Evolutionary conservation across 2,329 filamentous ascomycete genomes (phyloP).

Genomic region (Colletotrichum liriopes): DNA sequence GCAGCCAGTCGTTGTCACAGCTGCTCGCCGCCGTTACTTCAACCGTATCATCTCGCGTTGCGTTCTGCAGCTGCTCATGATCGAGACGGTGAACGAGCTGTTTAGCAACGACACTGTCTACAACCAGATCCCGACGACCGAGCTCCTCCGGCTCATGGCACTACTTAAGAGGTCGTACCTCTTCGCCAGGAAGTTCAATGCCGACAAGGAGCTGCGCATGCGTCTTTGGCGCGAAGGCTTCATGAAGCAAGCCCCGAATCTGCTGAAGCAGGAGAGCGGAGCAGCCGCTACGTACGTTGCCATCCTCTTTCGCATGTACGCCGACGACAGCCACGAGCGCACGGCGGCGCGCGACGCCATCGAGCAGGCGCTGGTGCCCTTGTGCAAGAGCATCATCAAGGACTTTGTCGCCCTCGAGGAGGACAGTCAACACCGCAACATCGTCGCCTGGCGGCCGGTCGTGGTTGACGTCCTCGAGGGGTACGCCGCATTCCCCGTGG

Average conservation of each 20-base stretch:
- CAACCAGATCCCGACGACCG: constrained; percentile 88
- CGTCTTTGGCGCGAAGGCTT: constrained; percentile 97
- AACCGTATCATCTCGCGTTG: constrained; percentile 99
- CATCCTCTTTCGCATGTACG: constrained; percentile 98
- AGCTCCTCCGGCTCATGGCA: constrained; percentile 92
- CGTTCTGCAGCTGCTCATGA: constrained; percentile 97
- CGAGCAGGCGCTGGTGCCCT: constrained; percentile 90
- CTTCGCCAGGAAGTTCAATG: constrained; percentile 98
- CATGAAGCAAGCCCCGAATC: constrained; percentile 99
- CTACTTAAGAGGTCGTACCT: constrained; percentile 96
- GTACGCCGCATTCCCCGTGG: constrained; percentile 85
- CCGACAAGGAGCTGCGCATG: constrained; percentile 95
- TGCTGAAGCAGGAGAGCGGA: constrained; percentile 96
- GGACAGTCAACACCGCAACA: constrained; percentile 96
- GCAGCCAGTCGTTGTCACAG: constrained; percentile 92
- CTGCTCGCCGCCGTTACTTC: constrained; percentile 94
- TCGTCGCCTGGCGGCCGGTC: constrained; percentile 96
- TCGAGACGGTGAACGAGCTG: constrained; percentile 98
- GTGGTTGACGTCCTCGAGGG: constrained; percentile 98
- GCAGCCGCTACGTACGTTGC: constrained; percentile 95
- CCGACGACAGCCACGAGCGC: constrained; percentile 87
- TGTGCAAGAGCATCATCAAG: constrained; percentile 94
- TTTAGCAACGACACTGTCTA: constrained; percentile 99
- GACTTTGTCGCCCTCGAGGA: constrained; percentile 91
- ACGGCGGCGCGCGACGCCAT: constrained; percentile 85